These are phyloP conservation scores for Nicotiana paniculata DNA, from an alignment of 257 asterid species.

Conservation along the genomic window DNA sequence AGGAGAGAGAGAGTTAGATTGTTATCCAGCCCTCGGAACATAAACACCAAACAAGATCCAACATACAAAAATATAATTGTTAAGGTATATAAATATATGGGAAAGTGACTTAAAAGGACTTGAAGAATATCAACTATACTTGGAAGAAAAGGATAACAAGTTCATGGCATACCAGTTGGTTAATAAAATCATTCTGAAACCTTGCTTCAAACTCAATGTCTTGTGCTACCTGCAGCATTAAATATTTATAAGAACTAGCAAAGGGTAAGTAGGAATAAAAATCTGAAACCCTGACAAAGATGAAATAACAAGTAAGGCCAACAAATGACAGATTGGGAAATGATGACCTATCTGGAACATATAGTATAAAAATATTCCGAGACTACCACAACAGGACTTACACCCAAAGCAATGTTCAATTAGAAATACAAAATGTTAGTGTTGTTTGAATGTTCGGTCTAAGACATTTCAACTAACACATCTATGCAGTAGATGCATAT, in stretches of 20 bases:
- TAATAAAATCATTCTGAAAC: conserved; percentile 81
- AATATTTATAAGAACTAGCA: not conserved
- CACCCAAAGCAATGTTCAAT: not conserved
- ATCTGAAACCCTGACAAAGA: not conserved
- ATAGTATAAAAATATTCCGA: not conserved
- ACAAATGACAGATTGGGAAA: not conserved
- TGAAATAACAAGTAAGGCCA: not conserved
- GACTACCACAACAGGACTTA: not conserved
- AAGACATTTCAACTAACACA: not conserved
- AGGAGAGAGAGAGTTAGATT: not conserved
- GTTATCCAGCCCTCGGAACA: not conserved
- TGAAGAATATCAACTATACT: not conserved
- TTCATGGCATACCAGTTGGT: conserved; percentile 65
- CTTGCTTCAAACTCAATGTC: conserved; percentile 78
- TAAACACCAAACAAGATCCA: not conserved
- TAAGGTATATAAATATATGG: not conserved
- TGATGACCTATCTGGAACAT: not conserved
- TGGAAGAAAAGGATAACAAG: not conserved
- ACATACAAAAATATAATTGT: not conserved
- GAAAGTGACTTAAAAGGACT: not conserved
- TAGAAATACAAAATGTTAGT: not conserved
- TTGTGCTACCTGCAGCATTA: conserved; percentile 75
- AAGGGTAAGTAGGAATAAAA: not conserved
- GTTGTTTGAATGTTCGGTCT: not conserved
- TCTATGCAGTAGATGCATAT: not conserved